Evolutionary conservation across 495 filamentous ascomycete genomes (phyloP).

Genomic region (Glonium stellatum): DNA sequence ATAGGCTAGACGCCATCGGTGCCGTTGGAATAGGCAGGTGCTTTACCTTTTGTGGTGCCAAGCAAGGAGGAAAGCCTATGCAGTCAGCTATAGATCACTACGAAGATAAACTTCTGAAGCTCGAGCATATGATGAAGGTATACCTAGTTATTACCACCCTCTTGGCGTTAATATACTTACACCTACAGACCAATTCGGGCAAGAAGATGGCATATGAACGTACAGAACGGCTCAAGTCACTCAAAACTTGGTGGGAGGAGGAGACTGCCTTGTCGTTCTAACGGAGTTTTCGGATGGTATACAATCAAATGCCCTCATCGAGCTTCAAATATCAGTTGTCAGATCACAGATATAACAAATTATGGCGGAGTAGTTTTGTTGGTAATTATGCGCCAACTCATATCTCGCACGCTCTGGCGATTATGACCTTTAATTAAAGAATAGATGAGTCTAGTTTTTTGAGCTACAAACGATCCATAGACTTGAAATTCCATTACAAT

Average conservation of each 20-base stretch:
- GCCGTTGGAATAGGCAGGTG: conserved; percentile 70
- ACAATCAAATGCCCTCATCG: too few relatives aligned
- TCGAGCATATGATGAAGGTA: not conserved
- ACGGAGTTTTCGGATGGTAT: not conserved
- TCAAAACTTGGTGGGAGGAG: conserved; percentile 7
- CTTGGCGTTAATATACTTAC: not conserved
- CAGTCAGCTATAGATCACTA: not conserved
- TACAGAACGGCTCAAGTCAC: conserved; percentile 2
- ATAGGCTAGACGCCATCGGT: conserved; percentile 80
- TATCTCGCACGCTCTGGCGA: too few relatives aligned
- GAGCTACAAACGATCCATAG: too few relatives aligned
- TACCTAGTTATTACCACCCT: not conserved
- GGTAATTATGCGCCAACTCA: too few relatives aligned
- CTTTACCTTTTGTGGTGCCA: conserved; percentile 68
- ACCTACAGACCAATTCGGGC: not conserved
- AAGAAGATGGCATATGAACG: not conserved
- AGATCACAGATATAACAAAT: too few relatives aligned
- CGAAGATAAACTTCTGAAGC: not conserved
- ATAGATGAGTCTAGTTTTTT: too few relatives aligned
- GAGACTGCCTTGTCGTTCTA: not conserved
- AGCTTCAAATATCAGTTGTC: too few relatives aligned
- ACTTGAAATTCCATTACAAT: too few relatives aligned
- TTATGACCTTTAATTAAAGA: too few relatives aligned
- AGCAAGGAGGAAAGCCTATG: not conserved
- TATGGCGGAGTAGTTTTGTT: too few relatives aligned